These are phyloP conservation scores for Neurospora sp. DNA, from an alignment of 495 filamentous ascomycete genomes.

Conservation along the genomic window DNA sequence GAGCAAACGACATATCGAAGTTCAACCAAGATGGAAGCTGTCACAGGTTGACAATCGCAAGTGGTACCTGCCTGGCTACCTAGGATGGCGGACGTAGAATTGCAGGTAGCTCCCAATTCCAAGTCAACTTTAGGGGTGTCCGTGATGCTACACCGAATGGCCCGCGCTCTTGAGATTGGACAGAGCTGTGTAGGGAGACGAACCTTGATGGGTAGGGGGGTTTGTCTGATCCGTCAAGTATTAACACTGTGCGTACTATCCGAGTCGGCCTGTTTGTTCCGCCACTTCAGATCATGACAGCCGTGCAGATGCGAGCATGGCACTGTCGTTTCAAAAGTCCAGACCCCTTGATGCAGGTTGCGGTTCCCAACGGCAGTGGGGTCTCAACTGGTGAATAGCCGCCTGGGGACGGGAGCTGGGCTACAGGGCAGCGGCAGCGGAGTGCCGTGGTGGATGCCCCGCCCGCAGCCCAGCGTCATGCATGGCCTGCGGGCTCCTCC, in stretches of 20 bases:
- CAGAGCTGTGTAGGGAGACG: not conserved
- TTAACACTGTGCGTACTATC: not conserved
- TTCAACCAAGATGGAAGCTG: not conserved
- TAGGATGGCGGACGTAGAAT: not conserved
- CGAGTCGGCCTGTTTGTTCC: not conserved
- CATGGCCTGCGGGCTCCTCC: not conserved
- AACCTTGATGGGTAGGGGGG: not conserved
- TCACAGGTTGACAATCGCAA: not conserved
- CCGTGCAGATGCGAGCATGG: not conserved
- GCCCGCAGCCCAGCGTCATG: not conserved
- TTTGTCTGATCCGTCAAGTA: not conserved
- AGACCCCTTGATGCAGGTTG: not conserved
- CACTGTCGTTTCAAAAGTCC: not conserved
- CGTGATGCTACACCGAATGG: not conserved
- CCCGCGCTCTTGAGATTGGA: not conserved
- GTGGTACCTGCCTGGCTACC: not conserved
- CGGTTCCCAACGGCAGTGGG: not conserved
- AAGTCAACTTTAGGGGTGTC: not conserved
- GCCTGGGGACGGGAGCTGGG: not conserved
- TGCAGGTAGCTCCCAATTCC: not conserved
- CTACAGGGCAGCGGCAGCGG: not conserved
- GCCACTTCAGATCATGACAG: not conserved
- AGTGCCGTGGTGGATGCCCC: not conserved
- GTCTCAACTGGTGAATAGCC: no score
- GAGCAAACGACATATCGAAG: not conserved